Evolutionary conservation across 495 filamentous ascomycete genomes (phyloP).

Genomic region (Xylaria longipes): DNA sequence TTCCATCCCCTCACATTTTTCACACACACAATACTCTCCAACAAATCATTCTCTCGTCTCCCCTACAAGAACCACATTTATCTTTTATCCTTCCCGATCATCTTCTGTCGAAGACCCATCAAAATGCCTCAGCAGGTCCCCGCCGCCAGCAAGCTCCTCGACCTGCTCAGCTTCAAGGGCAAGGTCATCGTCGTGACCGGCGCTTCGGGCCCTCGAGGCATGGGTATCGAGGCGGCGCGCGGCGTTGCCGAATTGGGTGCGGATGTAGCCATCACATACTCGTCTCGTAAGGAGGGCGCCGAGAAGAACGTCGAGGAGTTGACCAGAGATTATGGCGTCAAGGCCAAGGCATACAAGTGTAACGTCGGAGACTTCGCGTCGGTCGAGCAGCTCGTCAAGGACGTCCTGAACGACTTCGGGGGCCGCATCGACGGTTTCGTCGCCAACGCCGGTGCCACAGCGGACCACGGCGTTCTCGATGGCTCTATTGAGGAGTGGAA

Average conservation of each 20-base stretch:
- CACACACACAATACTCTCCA: background rate
- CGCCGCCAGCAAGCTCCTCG: slow-evolving; percentile 39
- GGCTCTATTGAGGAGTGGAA: slow-evolving; percentile 50
- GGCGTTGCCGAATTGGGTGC: slow-evolving; percentile 60
- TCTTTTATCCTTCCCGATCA: background rate
- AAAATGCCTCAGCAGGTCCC: slow-evolving; percentile 46
- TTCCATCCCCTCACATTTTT: background rate
- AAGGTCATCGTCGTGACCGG: slow-evolving; percentile 62
- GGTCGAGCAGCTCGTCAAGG: slow-evolving; percentile 59
- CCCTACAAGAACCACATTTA: background rate
- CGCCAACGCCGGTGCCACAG: slow-evolving; percentile 55
- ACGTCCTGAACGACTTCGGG: slow-evolving; percentile 63
- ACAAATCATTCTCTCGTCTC: background rate
- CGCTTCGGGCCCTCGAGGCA: slow-evolving; percentile 57
- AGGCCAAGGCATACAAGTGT: slow-evolving; percentile 68
- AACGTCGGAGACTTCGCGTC: slow-evolving; percentile 66
- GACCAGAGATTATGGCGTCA: slow-evolving; percentile 55
- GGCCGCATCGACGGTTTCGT: slow-evolving; percentile 59
- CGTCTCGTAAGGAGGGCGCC: slow-evolving; percentile 57
- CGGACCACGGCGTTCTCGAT: slow-evolving; percentile 50
- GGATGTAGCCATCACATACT: slow-evolving; percentile 56
- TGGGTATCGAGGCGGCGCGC: slow-evolving; percentile 56
- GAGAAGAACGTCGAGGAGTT: slow-evolving; percentile 64
- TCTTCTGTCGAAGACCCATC: background rate
- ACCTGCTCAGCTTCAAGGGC: slow-evolving; percentile 60